These are phyloP conservation scores for Candida loeiensis DNA, from an alignment of 805 yeast genomes.

Conservation along the genomic window DNA sequence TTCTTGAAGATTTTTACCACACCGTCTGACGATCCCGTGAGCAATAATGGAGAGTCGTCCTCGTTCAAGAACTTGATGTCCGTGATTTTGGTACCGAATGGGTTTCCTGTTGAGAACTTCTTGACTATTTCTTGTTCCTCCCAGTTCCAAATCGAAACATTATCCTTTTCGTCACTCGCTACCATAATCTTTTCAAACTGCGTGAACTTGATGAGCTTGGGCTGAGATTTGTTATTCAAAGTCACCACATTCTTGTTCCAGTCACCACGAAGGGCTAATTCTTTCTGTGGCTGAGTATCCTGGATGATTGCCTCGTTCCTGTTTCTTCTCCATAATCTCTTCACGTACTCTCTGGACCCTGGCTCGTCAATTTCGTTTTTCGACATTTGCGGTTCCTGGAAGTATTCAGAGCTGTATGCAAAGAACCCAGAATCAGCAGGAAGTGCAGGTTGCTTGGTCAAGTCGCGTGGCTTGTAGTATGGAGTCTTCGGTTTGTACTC, in stretches of 20 bases:
- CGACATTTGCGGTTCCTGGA: constrained; percentile 94
- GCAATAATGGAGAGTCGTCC: constrained; percentile 80
- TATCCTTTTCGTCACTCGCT: constrained; percentile 80
- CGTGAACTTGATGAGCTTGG: constrained; percentile 72
- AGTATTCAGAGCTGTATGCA: constrained; percentile 81
- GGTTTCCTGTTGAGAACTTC: constrained; percentile 78
- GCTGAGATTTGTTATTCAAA: constrained; percentile 73
- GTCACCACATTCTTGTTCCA: constrained; percentile 68
- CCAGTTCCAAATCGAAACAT: constrained; percentile 89
- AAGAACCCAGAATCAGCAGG: constrained; percentile 63
- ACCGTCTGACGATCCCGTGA: constrained; percentile 93
- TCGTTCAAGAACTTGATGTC: constrained; percentile 86
- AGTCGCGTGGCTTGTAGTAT: constrained; percentile 41
- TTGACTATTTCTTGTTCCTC: constrained; percentile 51
- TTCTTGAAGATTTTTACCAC: constrained; percentile 82
- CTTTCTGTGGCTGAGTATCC: constrained; percentile 88
- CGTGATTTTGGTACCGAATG: constrained; percentile 83
- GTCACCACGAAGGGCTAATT: constrained; percentile 73
- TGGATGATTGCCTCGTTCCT: constrained; percentile 84
- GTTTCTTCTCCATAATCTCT: constrained; percentile 82
- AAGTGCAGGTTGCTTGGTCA: constrained; percentile 37
- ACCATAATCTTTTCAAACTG: constrained; percentile 86
- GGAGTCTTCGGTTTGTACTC: constrained; percentile 58
- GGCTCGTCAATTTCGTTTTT: constrained; percentile 84
- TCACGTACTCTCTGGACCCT: constrained; percentile 81